Base-by-base conservation (phyloP, 345 rosid species). In the Alliaria petiolata region DNA sequence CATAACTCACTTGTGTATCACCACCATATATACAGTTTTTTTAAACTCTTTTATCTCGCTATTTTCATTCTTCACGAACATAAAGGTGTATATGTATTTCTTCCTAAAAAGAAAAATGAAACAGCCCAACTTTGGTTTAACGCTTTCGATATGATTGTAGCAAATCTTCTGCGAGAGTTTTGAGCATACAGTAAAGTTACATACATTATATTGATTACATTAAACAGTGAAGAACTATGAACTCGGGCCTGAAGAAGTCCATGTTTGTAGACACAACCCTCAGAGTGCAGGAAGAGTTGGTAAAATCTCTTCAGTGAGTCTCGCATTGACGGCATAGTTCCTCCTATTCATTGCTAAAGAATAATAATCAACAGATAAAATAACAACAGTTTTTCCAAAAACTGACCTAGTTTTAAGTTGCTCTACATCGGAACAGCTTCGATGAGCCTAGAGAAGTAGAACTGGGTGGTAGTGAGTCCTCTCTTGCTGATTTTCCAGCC, bases 401-500 rank as follows among this genome's bases (percentile, higher is more conserved):
- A 28, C 53, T 47, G 61, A 57, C 77, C 77, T 47, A 46, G 9
- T 26, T 51, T 49, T 6, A 0, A 15, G 43, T 5, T 16, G 40
- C 5, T 69, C 76, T 79, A 85, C 14, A 78, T 81, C 36, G 93
- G 95, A 79, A 86, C 85, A 65, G 95, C 97, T 81, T 95, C 99
- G 1, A 95, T 79, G 2, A 95, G 87, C 67, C 82, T 85, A 2
- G 99, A 78, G 54, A 95, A 89, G 88, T 95, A 95, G 76, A 95
- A 91, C 67, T 89, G 96, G 0, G 96, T 74, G 35, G 91, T 87
- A 16, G 50, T 82, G 6, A 91, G 83, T 53, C 97, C 99, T 73
- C 95, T 85, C 81, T 86, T 85, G 28, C 71, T 85, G 25, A 92
- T 91, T 74, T 79, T 95, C 99, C 99, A 95, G 15, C 99, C 99